Evolutionary conservation across 768 basidiomycete genomes (phyloP).

Genomic region (Pisolithus albus): DNA sequence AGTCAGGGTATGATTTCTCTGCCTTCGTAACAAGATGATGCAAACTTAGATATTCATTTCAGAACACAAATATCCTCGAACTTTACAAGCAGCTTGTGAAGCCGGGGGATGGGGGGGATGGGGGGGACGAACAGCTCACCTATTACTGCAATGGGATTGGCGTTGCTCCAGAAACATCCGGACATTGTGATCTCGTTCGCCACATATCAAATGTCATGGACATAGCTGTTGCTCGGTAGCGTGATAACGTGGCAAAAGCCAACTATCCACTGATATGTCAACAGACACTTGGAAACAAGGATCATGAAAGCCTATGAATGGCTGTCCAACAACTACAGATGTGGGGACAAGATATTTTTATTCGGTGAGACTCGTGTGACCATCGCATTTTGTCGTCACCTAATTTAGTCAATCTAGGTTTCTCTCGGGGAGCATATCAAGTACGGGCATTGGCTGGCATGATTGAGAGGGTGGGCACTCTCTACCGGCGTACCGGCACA

Average conservation of each 20-base stretch:
- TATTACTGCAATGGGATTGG: conserved; percentile 39
- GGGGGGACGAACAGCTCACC: conserved; percentile 28
- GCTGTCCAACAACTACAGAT: conserved; percentile 33
- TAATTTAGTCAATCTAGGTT: conserved; percentile 25
- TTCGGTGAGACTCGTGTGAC: conserved; percentile 27
- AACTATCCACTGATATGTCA: neutral
- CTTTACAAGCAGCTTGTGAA: conserved; percentile 33
- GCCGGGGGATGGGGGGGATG: no score
- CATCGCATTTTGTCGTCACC: neutral
- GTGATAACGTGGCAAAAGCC: neutral
- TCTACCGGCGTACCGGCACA: no score
- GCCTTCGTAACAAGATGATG: neutral
- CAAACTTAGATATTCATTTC: neutral
- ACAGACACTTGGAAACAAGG: conserved; percentile 31
- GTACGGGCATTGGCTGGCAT: conserved; percentile 38
- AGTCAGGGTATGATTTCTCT: conserved; percentile 16
- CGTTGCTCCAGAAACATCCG: conserved; percentile 19
- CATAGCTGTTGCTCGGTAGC: conserved; percentile 33
- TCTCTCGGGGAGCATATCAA: conserved; percentile 45
- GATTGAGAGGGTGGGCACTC: conserved; percentile 31
- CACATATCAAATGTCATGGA: conserved; percentile 25
- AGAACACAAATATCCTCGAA: conserved; percentile 40
- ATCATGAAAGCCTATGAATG: conserved; percentile 34
- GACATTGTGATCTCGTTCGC: conserved; percentile 11
- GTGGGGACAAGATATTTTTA: conserved; percentile 35